Evolutionary conservation across 495 filamentous ascomycete species (phyloP).

Genomic region (Talaromyces ruber): DNA sequence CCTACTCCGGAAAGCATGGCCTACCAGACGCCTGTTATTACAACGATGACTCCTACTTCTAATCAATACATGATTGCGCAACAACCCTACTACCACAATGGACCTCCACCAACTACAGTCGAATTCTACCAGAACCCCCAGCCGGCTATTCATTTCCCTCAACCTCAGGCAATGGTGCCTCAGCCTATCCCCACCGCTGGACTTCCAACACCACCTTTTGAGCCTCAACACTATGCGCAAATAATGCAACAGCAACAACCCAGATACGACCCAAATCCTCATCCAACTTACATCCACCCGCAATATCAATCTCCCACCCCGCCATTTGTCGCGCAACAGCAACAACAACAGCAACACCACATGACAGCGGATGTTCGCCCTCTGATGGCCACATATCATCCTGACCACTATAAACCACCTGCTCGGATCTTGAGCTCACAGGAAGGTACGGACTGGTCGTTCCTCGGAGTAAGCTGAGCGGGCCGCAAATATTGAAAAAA

Average conservation of each 20-base stretch:
- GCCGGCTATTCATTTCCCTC: not conserved
- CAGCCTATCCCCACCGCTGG: conserved; percentile 12
- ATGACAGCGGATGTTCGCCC: conserved; percentile 22
- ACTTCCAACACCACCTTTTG: conserved; percentile 1
- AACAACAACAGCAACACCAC: conserved; percentile 14
- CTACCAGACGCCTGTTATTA: conserved; percentile 23
- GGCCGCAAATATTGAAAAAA: not conserved
- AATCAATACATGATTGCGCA: conserved; percentile 34
- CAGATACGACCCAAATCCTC: conserved; percentile 25
- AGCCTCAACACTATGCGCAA: conserved; percentile 29
- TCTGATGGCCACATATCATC: conserved; percentile 30
- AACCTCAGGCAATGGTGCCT: conserved; percentile 12
- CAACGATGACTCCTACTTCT: conserved; percentile 17
- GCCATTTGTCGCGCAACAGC: conserved; percentile 19
- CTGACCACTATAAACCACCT: conserved; percentile 29
- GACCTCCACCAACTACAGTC: conserved; percentile 21
- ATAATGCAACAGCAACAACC: conserved; percentile 13
- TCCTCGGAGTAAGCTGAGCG: conserved; percentile 36
- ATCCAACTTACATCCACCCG: conserved; percentile 26
- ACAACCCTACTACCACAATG: conserved; percentile 27
- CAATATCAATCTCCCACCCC: conserved; percentile 27
- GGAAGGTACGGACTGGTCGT: conserved; percentile 40
- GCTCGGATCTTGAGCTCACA: conserved; percentile 32
- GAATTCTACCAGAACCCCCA: conserved; percentile 20
- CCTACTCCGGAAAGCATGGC: conserved; percentile 27